Base-by-base conservation (phyloP, 2,329 filamentous ascomycete genomes). In the Diaporthe batatas region DNA sequence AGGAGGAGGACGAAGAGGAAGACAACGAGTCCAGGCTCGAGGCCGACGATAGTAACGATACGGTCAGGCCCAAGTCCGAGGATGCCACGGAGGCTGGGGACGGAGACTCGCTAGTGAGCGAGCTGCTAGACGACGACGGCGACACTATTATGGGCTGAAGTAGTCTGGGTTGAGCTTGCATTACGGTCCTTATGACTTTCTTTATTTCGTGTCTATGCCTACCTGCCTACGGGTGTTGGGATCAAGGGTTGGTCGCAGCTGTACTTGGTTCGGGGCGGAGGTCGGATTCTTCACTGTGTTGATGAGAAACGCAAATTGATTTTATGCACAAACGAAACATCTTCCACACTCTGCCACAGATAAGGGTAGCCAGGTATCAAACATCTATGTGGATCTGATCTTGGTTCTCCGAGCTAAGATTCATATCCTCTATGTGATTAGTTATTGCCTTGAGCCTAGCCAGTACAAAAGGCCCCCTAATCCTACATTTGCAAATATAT, bases 401-500 rank as follows among this genome's bases (percentile, higher is more conserved):
- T 25, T 39, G 14, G 36, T 25, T 25, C 16, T n/a, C 16, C 16
- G 14, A 5, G 6, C 32, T 12, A 6, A 18, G 42, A 12, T 32
- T 49, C 44, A 29, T 49, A 25, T 11, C n/a, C 44, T 34, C 42
- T 62, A 44, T 49, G 21, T 62, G 16, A 4, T 25, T n/a, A 29
- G 77, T 72, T 80, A 59, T 16, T 68, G 53, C 11, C 74, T 74
- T 5, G 78, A 76, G 2, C 85, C 87, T 18, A 91, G 72, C 84
- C 86, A 88, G 78, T 88, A 91, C 59, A 93, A 77, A 49, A 89
- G 69, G 39, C 90, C 86, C 0, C 90, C 91, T 55, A 92, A 76
- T 6, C 88, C 84, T 44, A 95, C 77, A 80, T 96, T 95, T 55
- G 96, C 85, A 49, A 88, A 80, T 74, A 95, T 80, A 88, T 99